Conservation (phyloP, 768 basidiomycete species). For the Leucocoprinus birnbaumii region DNA sequence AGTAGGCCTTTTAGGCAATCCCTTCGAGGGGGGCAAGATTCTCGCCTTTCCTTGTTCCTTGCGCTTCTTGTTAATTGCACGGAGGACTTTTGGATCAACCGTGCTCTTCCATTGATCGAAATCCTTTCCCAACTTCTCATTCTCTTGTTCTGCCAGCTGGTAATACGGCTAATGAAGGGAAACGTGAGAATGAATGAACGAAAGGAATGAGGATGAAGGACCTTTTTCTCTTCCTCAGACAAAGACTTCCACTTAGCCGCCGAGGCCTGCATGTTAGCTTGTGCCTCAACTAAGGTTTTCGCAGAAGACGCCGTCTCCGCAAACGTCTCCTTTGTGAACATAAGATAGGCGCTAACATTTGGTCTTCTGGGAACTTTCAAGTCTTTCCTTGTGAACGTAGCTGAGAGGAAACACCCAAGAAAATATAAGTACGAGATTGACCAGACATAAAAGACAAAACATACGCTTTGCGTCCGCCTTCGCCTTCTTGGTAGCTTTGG, state of each 20-base stretch:
- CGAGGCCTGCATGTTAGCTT: background rate
- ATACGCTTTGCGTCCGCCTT: background rate
- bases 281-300: background rate
- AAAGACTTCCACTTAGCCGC: slow-evolving; percentile 2
- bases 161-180: slow-evolving; percentile 2
- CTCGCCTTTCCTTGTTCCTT: slow-evolving; percentile 3
- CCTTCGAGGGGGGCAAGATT: background rate
- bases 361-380: slow-evolving; percentile 1
- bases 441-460: background rate
- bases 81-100: slow-evolving; percentile 15
- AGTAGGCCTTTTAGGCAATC: background rate
- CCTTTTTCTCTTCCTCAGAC: slow-evolving; percentile 7
- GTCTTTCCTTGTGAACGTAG: background rate
- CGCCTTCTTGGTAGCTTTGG: background rate
- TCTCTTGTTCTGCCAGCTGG: background rate
- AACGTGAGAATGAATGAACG: background rate
- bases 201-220: background rate
- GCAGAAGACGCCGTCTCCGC: no score
- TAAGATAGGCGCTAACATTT: background rate
- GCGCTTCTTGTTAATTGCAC: slow-evolving; percentile 15
- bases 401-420: background rate
- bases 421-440: background rate
- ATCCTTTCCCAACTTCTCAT: slow-evolving; percentile 2
- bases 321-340: background rate
- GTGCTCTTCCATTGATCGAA: slow-evolving; percentile 15